Evolutionary conservation across 768 basidiomycete species (phyloP), one percentile per base, ranked within the genome.

Genomic region (Russula virescens): DNA sequence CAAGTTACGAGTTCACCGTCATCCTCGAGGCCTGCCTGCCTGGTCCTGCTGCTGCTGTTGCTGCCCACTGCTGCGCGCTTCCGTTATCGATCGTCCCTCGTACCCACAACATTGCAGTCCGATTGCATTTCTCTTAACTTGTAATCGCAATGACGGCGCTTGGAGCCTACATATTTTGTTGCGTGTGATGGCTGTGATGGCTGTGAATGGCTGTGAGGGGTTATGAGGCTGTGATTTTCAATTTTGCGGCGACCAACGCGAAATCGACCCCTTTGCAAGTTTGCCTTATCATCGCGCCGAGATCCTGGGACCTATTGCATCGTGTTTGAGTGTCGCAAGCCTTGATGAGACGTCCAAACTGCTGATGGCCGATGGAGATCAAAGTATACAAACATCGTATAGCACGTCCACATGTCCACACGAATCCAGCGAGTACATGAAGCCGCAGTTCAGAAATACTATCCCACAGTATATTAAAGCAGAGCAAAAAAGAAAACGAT

Each of bases 371-470:
- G 38, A 38, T 38, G 38, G 26, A 40, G 16, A 38, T 23, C 23
- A 18, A 61, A 55, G 52, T 31, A 26, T 60, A 48, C 60, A 62
- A 31, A 58, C 28, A 47, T 58, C 42, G 50, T n/a, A 62, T 52
- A 62, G 13, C 55, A 62, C n/a, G 26, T 46, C 55, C 56, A 58
- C 35, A 51, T 58, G 51, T 63, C 56, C 56, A 53, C 45, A 57
- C 61, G 28, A 25, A 51, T 57, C 61, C 56, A 38, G 25, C 26
- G 25, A 62, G 57, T 63, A 58, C 62, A 58, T 58, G 21, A 40
- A 48, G 26, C 38, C 56, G 45, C 46, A 47, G 7, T 38, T 47
- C 25, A 31, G 26, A 53, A 52, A 45, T 58, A 58, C 45, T 48
- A 63, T 42, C 57, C 45, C 38, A 58, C 51, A 58, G 51, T 63